phyloP scores from a whole-genome alignment of 163 green algal genomes.

The Chlamydomonas reinhardtii region DNA sequence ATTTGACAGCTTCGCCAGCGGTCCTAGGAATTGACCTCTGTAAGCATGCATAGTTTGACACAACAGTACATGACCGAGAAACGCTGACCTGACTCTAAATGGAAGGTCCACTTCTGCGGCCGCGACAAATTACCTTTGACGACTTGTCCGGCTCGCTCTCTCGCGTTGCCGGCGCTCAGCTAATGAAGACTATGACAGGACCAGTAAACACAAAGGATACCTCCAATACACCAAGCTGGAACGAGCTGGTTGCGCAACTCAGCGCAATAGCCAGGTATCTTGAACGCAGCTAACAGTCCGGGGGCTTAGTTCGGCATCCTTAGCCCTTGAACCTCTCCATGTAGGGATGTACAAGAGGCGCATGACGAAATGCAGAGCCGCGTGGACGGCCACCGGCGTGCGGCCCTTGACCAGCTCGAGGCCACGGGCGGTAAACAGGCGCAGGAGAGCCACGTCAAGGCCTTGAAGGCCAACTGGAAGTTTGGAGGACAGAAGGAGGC shows the following conservation, averaged over 20 bases:
- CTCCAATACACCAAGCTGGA: neutral
- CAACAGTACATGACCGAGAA: no score
- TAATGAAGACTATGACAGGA: no score
- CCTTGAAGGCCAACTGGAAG: constrained; percentile 41
- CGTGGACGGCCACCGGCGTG: neutral
- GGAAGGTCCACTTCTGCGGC: neutral
- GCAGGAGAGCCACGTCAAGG: constrained; percentile 19
- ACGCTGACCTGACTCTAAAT: no score
- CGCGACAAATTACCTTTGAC: constrained; percentile 39
- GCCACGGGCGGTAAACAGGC: constrained; percentile 14
- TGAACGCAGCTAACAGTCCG: neutral
- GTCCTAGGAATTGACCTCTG: no score
- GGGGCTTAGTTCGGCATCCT: neutral
- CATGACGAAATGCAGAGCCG: constrained; percentile 1
- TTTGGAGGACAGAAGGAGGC: constrained; percentile 37
- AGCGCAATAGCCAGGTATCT: neutral
- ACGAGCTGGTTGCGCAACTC: neutral
- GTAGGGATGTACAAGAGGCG: constrained; percentile 6
- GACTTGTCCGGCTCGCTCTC: constrained; percentile 22
- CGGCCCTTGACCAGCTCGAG: constrained; percentile 13
- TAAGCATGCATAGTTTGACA: no score
- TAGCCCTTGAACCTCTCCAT: neutral
- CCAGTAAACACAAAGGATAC: no score
- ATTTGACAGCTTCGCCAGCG: no score
- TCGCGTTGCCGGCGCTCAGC: no score